Conservation (phyloP, 495 filamentous ascomycete genomes). For the Tuber indicum region DNA sequence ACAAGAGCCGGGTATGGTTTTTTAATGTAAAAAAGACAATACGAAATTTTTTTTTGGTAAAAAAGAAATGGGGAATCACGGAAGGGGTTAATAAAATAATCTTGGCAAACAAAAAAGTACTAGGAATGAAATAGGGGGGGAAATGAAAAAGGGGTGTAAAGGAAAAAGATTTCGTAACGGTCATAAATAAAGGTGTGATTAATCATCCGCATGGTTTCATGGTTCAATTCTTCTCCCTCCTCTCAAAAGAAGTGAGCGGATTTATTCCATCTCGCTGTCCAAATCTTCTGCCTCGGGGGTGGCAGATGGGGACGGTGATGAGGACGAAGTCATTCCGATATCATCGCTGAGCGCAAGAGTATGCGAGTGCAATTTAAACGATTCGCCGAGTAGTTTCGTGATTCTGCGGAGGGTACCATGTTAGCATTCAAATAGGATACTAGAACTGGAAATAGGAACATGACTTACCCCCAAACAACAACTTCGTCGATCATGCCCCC, state of each 20-base stretch:
- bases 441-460: slow-evolving; percentile 14
- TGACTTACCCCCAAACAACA: slow-evolving; percentile 89
- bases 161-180: slow-evolving; percentile 31
- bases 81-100: slow-evolving; percentile 24
- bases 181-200: slow-evolving; percentile 18
- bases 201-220: slow-evolving; percentile 16
- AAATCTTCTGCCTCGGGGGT: slow-evolving; percentile 41
- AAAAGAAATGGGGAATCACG: background rate
- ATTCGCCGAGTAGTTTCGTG: slow-evolving; percentile 95
- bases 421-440: slow-evolving; percentile 47
- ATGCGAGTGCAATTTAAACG: slow-evolving; percentile 94
- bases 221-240: slow-evolving; percentile 8
- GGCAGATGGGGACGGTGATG: slow-evolving; percentile 37
- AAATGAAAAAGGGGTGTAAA: slow-evolving; percentile 25
- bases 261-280: slow-evolving; percentile 36
- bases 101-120: slow-evolving; percentile 11
- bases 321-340: slow-evolving; percentile 45
- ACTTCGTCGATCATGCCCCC: slow-evolving; percentile 98
- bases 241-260: slow-evolving; percentile 13
- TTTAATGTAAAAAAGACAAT: background rate
- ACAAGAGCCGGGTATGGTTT: background rate
- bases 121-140: slow-evolving; percentile 23
- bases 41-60: slow-evolving; percentile 1
- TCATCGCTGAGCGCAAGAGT: slow-evolving; percentile 91
- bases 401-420: slow-evolving; percentile 55